A percentile compares a stretch with the other conserved stretches of the same genome.
These are phyloP conservation scores for Colletotrichum zoysiae DNA, from an alignment of 2,329 filamentous ascomycete genomes.

Conservation along the genomic window DNA sequence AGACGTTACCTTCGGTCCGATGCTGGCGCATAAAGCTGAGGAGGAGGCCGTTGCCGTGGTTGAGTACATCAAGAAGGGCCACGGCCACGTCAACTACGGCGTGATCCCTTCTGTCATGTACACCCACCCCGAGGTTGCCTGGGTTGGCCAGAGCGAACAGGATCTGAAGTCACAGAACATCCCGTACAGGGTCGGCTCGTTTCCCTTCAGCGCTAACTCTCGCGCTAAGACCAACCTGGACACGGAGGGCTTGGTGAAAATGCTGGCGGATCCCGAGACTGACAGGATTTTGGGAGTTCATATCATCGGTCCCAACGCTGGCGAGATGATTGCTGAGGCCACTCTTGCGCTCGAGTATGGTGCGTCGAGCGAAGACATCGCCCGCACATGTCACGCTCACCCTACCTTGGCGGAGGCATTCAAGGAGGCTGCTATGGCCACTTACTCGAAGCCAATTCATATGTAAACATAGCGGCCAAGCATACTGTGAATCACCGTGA, in stretches of 20 bases:
- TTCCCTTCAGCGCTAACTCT: conserved; percentile 98
- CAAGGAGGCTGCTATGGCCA: conserved; percentile 99
- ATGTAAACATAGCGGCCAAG: conserved; percentile 69
- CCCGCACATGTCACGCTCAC: conserved; percentile 95
- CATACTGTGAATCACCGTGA: neutral
- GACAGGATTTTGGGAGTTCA: conserved; percentile 95
- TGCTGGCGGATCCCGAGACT: conserved; percentile 95
- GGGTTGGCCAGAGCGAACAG: conserved; percentile 98
- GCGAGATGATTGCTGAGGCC: conserved; percentile 99
- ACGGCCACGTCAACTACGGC: conserved; percentile 98
- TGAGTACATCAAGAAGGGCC: conserved; percentile 97
- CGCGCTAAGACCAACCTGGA: conserved; percentile 99
- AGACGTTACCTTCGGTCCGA: conserved; percentile 96
- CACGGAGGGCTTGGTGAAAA: conserved; percentile 96
- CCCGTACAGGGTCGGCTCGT: conserved; percentile 92
- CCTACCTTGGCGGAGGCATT: conserved; percentile 97
- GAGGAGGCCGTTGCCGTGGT: conserved; percentile 95
- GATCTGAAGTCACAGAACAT: conserved; percentile 91
- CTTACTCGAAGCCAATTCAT: conserved; percentile 95
- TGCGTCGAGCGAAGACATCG: conserved; percentile 94
- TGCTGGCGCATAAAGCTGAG: conserved; percentile 99
- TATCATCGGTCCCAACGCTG: conserved; percentile 95
- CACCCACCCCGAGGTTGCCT: conserved; percentile 97
- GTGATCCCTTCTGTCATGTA: conserved; percentile 99
- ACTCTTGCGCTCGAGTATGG: conserved; percentile 97